These are phyloP conservation scores for Juglanconis sp. DNA, from an alignment of 2,329 filamentous ascomycete species.

Conservation along the genomic window DNA sequence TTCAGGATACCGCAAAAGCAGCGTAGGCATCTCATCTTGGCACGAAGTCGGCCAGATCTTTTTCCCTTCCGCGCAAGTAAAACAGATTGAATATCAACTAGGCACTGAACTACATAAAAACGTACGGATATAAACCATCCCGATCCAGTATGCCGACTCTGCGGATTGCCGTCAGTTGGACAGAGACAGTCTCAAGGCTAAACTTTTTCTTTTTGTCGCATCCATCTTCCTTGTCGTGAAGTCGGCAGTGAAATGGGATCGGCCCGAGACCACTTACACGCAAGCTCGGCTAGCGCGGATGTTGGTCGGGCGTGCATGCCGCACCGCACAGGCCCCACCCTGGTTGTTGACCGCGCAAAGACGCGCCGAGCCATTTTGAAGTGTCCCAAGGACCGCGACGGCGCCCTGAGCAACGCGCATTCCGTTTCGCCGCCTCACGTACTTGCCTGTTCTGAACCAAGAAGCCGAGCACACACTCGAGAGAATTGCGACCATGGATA, in stretches of 20 bases:
- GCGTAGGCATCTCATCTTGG: too few species aligned
- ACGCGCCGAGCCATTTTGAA: background rate
- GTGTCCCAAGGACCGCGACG: background rate
- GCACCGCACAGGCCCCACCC: background rate
- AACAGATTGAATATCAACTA: too few species aligned
- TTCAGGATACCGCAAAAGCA: too few species aligned
- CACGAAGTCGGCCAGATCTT: too few species aligned
- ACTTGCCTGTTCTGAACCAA: background rate
- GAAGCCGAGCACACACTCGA: background rate
- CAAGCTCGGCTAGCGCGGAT: background rate
- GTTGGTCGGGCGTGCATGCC: background rate
- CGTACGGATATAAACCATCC: too few species aligned
- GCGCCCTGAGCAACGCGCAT: background rate
- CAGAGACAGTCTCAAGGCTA: background rate
- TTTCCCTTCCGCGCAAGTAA: too few species aligned
- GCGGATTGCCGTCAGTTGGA: too few species aligned
- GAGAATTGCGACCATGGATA: constrained; percentile 56
- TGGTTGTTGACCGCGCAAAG: background rate
- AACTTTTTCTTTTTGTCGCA: background rate
- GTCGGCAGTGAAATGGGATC: background rate
- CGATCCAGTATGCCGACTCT: too few species aligned
- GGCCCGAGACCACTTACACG: background rate
- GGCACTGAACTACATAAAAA: too few species aligned
- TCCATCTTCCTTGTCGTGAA: background rate
- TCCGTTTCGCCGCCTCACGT: background rate